phyloP scores from a whole-genome alignment of 805 yeast species.

The Clavispora vitiphila region DNA sequence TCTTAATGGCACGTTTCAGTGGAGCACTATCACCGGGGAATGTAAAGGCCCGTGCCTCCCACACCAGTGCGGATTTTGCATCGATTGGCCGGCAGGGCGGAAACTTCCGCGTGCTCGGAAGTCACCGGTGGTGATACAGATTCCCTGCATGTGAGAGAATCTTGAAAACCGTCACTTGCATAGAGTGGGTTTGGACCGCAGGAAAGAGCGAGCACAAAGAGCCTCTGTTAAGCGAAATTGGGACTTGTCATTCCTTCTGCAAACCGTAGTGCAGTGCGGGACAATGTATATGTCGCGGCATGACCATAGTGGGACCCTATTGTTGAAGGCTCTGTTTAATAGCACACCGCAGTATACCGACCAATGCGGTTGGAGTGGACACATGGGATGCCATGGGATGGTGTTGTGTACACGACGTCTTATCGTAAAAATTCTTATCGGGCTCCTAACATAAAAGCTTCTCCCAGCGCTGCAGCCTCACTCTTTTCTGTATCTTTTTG shows the following conservation, averaged over 20 bases:
- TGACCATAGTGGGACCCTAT: too few relatives aligned
- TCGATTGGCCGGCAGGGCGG: too few relatives aligned
- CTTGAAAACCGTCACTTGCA: neutral
- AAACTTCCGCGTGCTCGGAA: neutral
- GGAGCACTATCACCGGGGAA: too few relatives aligned
- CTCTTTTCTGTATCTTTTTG: neutral
- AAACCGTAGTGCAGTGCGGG: too few relatives aligned
- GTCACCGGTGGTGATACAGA: neutral
- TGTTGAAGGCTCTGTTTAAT: too few relatives aligned
- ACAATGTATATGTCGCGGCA: too few relatives aligned
- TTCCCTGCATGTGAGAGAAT: neutral
- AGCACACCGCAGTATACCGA: too few relatives aligned
- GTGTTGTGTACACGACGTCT: neutral
- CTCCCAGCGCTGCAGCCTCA: neutral
- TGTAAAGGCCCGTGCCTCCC: too few relatives aligned
- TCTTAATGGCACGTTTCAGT: too few relatives aligned
- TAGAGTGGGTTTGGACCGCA: neutral
- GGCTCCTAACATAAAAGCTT: neutral
- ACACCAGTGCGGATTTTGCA: neutral
- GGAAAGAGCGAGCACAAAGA: neutral
- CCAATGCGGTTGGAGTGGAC: neutral
- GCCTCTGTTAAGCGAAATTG: too few relatives aligned
- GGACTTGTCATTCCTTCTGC: too few relatives aligned
- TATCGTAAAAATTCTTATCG: slow-evolving; percentile 1
- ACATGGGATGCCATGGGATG: neutral